phyloP scores from a whole-genome alignment of 2,329 filamentous ascomycete genomes.

The Juglanconis sp. region DNA sequence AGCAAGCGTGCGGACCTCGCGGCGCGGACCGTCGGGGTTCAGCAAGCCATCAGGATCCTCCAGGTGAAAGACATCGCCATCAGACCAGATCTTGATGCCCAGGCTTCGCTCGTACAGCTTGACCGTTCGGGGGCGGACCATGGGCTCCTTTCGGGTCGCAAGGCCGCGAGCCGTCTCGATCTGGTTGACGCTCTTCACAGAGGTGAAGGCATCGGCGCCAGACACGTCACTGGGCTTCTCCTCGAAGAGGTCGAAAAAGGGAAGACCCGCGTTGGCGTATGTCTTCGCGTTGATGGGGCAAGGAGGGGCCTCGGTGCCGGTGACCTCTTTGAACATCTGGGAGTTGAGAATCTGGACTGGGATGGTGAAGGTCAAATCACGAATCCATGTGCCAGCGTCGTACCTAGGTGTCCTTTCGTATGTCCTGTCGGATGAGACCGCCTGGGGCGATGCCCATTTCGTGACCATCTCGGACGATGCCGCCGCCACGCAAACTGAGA shows the following conservation, averaged over 20 bases:
- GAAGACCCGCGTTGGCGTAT: conserved; percentile 31
- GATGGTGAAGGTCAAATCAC: not conserved
- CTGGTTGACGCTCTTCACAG: conserved; percentile 20
- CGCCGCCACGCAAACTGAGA: not conserved
- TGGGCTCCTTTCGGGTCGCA: not conserved
- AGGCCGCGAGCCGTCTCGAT: conserved; percentile 19
- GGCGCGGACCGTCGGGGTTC: not conserved
- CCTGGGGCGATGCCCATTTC: not conserved
- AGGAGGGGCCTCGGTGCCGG: conserved; percentile 31
- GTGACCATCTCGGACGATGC: not conserved
- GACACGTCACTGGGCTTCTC: conserved; percentile 16
- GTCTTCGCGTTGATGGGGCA: conserved; percentile 31
- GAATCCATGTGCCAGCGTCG: not conserved
- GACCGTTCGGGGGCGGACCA: not conserved
- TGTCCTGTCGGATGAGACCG: not conserved
- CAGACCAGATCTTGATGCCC: not conserved
- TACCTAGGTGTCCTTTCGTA: not conserved
- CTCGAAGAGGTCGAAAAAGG: conserved; percentile 35
- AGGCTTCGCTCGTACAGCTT: not conserved
- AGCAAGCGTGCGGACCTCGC: not conserved
- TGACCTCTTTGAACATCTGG: conserved; percentile 30
- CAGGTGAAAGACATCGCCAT: not conserved
- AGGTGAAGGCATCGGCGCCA: conserved; percentile 15
- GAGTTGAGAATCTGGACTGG: conserved; percentile 38
- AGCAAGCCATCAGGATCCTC: not conserved